Conservation (phyloP, 352 stramenopile genomes). For the Aphanomyces invadans region DNA sequence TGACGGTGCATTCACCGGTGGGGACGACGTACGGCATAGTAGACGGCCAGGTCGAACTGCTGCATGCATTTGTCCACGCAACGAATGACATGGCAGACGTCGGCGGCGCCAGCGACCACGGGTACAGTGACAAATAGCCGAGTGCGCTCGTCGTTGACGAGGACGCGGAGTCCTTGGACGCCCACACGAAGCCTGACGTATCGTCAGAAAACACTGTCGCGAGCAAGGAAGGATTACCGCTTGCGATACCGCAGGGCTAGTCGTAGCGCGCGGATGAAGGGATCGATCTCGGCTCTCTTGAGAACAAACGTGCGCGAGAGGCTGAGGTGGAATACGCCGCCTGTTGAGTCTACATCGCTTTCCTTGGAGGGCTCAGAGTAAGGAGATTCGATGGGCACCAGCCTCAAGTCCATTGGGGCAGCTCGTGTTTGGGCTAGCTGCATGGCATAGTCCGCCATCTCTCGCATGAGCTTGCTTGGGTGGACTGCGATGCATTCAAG, state of each 20-base stretch:
- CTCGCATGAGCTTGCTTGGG: conserved; percentile 24
- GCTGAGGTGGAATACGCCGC: conserved; percentile 45
- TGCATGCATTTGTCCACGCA: conserved; percentile 3
- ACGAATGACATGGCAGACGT: conserved; percentile 17
- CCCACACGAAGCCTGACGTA: conserved; percentile 45
- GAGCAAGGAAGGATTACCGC: too few species aligned
- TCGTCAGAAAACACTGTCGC: too few species aligned
- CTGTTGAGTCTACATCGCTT: conserved; percentile 9
- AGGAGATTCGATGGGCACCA: conserved; percentile 32
- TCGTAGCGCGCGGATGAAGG: conserved; percentile 57
- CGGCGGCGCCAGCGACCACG: conserved; percentile 34
- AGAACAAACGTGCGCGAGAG: conserved; percentile 71
- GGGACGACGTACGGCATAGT: conserved; percentile 13
- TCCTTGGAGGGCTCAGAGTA: conserved; percentile 21
- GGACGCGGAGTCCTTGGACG: conserved; percentile 34
- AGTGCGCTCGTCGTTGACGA: conserved; percentile 68
- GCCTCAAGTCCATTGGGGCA: conserved; percentile 3
- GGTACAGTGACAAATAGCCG: conserved; percentile 62
- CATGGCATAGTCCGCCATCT: conserved; percentile 30
- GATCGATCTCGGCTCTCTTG: conserved; percentile 54
- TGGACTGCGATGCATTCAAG: conserved; percentile 31
- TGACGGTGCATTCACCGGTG: too few species aligned
- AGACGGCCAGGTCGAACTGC: neutral
- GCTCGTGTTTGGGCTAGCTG: conserved; percentile 32
- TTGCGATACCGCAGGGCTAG: conserved; percentile 61